Evolutionary conservation across 805 yeast species (phyloP).

Genomic region (Teunomyces gatunensis): DNA sequence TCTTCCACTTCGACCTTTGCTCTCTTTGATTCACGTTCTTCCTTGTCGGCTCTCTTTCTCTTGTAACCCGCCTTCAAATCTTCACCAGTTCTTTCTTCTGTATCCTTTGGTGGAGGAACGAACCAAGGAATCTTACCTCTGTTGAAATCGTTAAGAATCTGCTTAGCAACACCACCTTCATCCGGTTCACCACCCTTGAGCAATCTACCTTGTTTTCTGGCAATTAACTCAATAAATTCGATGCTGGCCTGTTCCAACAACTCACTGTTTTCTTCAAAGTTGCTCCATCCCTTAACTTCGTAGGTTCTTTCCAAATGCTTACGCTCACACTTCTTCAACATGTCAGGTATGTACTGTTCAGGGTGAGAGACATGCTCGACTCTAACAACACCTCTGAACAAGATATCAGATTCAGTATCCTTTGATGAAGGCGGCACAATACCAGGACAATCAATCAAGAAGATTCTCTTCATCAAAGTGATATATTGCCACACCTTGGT

Average conservation of each 20-base stretch:
- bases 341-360: conserved; percentile 90
- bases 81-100: conserved; percentile 56
- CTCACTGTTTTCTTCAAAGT: conserved; percentile 43
- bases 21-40: conserved; percentile 27
- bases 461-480: conserved; percentile 92
- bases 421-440: conserved; percentile 93
- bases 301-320: conserved; percentile 94
- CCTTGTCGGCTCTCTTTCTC: conserved; percentile 53
- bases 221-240: conserved; percentile 86
- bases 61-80: conserved; percentile 54
- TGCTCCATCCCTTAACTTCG: conserved; percentile 86
- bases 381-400: conserved; percentile 96
- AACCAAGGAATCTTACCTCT: conserved; percentile 99
- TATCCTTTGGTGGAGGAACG: conserved; percentile 80
- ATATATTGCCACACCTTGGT: conserved; percentile 99
- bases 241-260: conserved; percentile 44
- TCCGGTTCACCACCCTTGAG: conserved; percentile 98
- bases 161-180: conserved; percentile 88
- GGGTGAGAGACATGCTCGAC: conserved; percentile 97
- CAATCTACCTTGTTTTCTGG: conserved; percentile 89
- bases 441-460: conserved; percentile 97
- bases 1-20: conserved; percentile 21
- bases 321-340: conserved; percentile 78
- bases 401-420: conserved; percentile 87
- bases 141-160: conserved; percentile 88